Base-by-base conservation (phyloP, 208 protist species). In the Leishmania arabica region DNA sequence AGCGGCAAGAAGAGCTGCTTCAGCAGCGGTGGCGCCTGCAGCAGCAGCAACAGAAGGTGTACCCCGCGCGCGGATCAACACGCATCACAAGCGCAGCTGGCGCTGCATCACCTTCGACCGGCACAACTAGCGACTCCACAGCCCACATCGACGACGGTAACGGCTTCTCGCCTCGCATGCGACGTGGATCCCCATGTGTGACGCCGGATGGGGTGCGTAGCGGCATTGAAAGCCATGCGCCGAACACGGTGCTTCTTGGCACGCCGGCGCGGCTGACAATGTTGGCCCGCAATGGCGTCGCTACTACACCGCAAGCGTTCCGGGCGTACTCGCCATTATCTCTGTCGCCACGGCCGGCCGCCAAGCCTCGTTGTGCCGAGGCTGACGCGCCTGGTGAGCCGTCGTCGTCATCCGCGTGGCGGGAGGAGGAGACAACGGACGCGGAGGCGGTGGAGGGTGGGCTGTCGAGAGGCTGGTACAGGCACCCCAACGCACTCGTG, bases 11-110 rank as follows among this genome's bases (percentile, higher is more conserved):
- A 56, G 86, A 92, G 68, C 51, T 88, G 74, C 75, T 88, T 9
- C 87, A 91, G 71, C 83, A 89, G 69, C 84, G 83, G 3, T 91
- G 83, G 78, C 85, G 87, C 65, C 89, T 91, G 64, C 90, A 90
- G 53, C 87, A 88, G 71, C 64, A 83, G 49, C 81, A 68, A 40
- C 62, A 68, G 62, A 74, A 76, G 47, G 69, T 24, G 45, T 40
- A 27, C 45, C 74, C 27, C 17, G 37, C 40, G 9, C 56, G 56
- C 3, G 40, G 13, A 6, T 77, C 74, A n/a, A 42, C 56, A 31
- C 56, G 56, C 54, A 49, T 27, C 74, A 31, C 68, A 49, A 31
- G 40, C 68, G 19, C 40, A 72, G 68, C 42, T 19, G 40, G 6
- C 31, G 40, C 66, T 49, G 42, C 66, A 72, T 42, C 66, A 49